phyloP scores from a whole-genome alignment of 768 basidiomycete species.

The Termitomyces sp. region DNA sequence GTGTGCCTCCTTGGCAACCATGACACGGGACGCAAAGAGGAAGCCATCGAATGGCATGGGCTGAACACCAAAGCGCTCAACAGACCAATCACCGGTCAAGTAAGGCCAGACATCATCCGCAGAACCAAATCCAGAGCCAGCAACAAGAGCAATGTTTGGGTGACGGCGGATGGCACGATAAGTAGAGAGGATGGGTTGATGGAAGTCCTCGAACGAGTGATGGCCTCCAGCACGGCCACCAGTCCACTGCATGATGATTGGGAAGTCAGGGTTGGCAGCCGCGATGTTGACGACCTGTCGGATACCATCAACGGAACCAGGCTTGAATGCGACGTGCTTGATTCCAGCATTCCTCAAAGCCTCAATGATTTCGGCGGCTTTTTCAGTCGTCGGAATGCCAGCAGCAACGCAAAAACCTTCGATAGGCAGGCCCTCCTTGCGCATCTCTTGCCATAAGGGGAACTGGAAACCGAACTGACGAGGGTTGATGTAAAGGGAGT shows the following conservation, averaged over 20 bases:
- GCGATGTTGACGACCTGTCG: conserved; percentile 97
- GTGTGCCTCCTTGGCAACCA: conserved; percentile 99
- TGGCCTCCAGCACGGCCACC: conserved; percentile 98
- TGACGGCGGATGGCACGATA: conserved; percentile 90
- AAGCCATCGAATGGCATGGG: conserved; percentile 99
- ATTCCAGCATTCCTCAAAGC: conserved; percentile 82
- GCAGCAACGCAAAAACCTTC: conserved; percentile 99
- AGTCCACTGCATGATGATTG: conserved; percentile 98
- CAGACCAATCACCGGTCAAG: conserved; percentile 94
- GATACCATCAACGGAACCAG: conserved; percentile 96
- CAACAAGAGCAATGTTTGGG: conserved; percentile 85
- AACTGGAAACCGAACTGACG: conserved; percentile 97
- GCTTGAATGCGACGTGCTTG: conserved; percentile 97
- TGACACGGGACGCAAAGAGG: conserved; percentile 93
- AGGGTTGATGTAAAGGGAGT: conserved; percentile 97
- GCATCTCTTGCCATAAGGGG: conserved; percentile 98
- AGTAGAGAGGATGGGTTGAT: conserved; percentile 89
- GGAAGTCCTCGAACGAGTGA: conserved; percentile 98
- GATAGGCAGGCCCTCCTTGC: conserved; percentile 89
- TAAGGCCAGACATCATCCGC: conserved; percentile 97
- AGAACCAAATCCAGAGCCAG: conserved; percentile 93
- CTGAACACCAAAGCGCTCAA: conserved; percentile 74
- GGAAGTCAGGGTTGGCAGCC: conserved; percentile 89
- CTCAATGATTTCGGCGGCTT: conserved; percentile 93
- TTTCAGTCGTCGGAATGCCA: conserved; percentile 95